Conservation (phyloP, 768 basidiomycete species). For the Hypsizygus marmoreus region DNA sequence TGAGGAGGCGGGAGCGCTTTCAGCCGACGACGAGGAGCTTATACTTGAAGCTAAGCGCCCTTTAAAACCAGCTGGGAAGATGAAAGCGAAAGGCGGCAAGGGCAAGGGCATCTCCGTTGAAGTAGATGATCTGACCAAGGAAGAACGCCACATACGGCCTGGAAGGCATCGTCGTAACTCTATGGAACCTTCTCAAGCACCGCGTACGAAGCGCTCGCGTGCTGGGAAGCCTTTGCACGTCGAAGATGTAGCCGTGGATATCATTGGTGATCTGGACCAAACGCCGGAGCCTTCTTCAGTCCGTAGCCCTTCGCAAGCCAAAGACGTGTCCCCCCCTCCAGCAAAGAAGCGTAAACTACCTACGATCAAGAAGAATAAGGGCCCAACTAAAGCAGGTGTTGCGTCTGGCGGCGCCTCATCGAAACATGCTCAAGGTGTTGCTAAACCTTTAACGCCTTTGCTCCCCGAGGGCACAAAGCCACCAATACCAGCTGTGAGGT, state of each 20-base stretch:
- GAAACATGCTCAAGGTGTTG: no score
- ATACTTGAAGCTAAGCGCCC: constrained; percentile 10
- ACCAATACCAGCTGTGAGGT: constrained; percentile 25
- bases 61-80: constrained; percentile 26
- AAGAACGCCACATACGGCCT: constrained; percentile 35
- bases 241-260: constrained; percentile 36
- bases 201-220: constrained; percentile 34
- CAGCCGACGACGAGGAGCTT: constrained; percentile 11
- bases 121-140: constrained; percentile 8
- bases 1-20: constrained; percentile 16
- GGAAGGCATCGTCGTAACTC: constrained; percentile 45
- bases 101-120: constrained; percentile 5
- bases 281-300: constrained; percentile 20
- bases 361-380: constrained; percentile 68
- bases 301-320: constrained; percentile 28
- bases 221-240: constrained; percentile 25
- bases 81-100: constrained; percentile 21
- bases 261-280: constrained; percentile 30
- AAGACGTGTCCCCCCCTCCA: constrained; percentile 33
- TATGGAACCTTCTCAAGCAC: constrained; percentile 19
- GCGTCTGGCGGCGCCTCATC: no score
- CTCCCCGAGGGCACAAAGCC: constrained; percentile 29
- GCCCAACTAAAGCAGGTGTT: constrained; percentile 24
- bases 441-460: constrained; percentile 28
- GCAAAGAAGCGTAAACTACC: constrained; percentile 54